Percentiles rank a stretch among this genome's conserved stretches.
These are phyloP conservation scores for Didymella lethalis DNA, from an alignment of 2,329 filamentous ascomycete genomes.

Conservation along the genomic window DNA sequence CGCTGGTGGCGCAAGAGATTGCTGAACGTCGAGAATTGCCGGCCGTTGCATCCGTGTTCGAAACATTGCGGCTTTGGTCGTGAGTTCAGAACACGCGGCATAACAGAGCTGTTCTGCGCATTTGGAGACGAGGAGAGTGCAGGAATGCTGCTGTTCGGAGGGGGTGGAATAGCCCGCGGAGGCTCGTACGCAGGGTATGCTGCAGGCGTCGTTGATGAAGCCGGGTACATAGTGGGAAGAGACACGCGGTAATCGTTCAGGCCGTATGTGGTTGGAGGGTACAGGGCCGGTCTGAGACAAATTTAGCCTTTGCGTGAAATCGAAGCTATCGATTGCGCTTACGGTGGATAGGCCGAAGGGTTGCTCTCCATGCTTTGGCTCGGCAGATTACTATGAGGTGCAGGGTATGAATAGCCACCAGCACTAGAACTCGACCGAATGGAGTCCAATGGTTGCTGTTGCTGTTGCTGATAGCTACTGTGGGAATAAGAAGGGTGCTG, in stretches of 20 bases:
- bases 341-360: conserved; percentile 46
- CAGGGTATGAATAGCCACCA: conserved; percentile 45
- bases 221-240: conserved; percentile 49
- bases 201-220: conserved; percentile 42
- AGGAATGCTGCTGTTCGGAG: conserved; percentile 29
- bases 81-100: conserved; percentile 71
- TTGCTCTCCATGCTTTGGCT: conserved; percentile 41
- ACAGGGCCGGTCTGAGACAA: conserved; percentile 38
- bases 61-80: conserved; percentile 95
- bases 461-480: conserved; percentile 48
- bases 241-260: conserved; percentile 44
- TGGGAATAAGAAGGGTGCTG: conserved; percentile 37
- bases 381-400: conserved; percentile 42
- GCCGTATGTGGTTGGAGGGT: conserved; percentile 46
- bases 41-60: conserved; percentile 96
- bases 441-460: conserved; percentile 38
- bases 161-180: conserved; percentile 32
- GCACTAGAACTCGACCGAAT: conserved; percentile 42
- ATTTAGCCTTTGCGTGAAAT: background rate
- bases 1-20: conserved; percentile 91
- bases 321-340: conserved; percentile 7
- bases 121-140: conserved; percentile 41
- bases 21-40: conserved; percentile 95
- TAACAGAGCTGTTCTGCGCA: conserved; percentile 37
- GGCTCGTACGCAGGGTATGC: conserved; percentile 46